Evolutionary conservation across 2,329 filamentous ascomycete genomes (phyloP).

Genomic region (Trichoderma oligosporum): DNA sequence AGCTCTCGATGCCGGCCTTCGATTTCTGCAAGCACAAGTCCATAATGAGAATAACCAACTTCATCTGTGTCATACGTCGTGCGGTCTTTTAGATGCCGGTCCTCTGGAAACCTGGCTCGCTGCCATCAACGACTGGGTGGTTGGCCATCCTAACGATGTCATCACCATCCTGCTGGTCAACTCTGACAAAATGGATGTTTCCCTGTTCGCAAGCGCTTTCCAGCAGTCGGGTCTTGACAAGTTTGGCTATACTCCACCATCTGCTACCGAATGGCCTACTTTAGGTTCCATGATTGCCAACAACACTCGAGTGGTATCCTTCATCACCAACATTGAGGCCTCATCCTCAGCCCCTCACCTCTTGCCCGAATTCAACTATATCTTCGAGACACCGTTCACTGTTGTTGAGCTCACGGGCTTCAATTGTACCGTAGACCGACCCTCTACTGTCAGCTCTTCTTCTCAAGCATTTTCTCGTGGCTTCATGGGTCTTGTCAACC

Average conservation of each 20-base stretch:
- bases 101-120: constrained; percentile 60
- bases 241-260: constrained; percentile 57
- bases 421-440: constrained; percentile 68
- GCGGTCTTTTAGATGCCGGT: constrained; percentile 65
- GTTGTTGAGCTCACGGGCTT: constrained; percentile 61
- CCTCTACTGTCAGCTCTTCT: constrained; percentile 47
- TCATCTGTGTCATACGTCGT: constrained; percentile 67
- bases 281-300: constrained; percentile 64
- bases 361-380: constrained; percentile 58
- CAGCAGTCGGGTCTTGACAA: constrained; percentile 55
- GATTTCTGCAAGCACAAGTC: constrained; percentile 68
- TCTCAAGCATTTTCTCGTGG: constrained; percentile 53
- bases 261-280: constrained; percentile 61
- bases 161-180: constrained; percentile 73
- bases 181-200: constrained; percentile 54
- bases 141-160: constrained; percentile 66
- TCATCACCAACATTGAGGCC: constrained; percentile 55
- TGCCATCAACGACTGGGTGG: constrained; percentile 65
- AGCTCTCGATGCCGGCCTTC: constrained; percentile 67
- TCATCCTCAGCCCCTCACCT: constrained; percentile 51
- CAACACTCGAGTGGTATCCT: constrained; percentile 63
- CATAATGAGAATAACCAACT: constrained; percentile 58
- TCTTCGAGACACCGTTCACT: constrained; percentile 72
- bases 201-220: constrained; percentile 54
- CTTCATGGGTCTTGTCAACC: constrained; percentile 71